Base-by-base conservation (phyloP, 2,329 filamentous ascomycete species). In the Diaporthe velutina region DNA sequence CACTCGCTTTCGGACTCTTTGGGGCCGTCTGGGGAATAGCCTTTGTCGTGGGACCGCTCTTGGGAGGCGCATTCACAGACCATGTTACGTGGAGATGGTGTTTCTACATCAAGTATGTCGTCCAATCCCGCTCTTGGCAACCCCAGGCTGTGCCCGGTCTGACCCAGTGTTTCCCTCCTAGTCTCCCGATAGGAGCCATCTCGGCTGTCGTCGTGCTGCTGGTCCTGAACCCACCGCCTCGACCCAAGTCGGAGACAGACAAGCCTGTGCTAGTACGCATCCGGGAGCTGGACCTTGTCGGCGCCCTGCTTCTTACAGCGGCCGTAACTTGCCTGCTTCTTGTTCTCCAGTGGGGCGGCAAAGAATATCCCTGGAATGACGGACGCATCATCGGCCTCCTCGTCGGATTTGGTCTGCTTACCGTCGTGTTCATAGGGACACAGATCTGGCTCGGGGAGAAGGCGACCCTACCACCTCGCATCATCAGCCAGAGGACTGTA, bases 11-110 rank as follows among this genome's bases (percentile, higher is more conserved):
- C 61, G 88, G 88, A 64, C 79, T 89, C 50, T 83, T 89, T 60
- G 86, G 85, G n/a, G 86, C 83, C 54, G 87, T 89, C 82, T 90
- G 86, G 80, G 89, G 88, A 25, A 85, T 90, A 68, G 88, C 71
- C 58, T 52, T 60, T 33, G 85, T 87, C n/a, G 83, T 84, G n/a
- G 86, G 86, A 1, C 86, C 86, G 5, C 80, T 88, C 7, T 81
- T 86, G n/a, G 86, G 86, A 33, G 86, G 86, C 55, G 86, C 78
- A 28, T 86, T 87, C 64, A 86, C 86, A 9, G 82, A 87, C n/a
- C 81, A 84, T 38, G 80, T 81, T 15, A 85, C 84, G 30, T 88
- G 86, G 86, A 82, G 86, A 55, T 87, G 86, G 86, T 87, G 85
- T 78, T 86, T 86, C 78, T 79, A 80, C 74, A 79, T 82, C 77